A percentile compares a stretch with the other conserved stretches of the same genome.
Conservation (phyloP, 2,329 filamentous ascomycete species). For the Colletotrichum musicola region DNA sequence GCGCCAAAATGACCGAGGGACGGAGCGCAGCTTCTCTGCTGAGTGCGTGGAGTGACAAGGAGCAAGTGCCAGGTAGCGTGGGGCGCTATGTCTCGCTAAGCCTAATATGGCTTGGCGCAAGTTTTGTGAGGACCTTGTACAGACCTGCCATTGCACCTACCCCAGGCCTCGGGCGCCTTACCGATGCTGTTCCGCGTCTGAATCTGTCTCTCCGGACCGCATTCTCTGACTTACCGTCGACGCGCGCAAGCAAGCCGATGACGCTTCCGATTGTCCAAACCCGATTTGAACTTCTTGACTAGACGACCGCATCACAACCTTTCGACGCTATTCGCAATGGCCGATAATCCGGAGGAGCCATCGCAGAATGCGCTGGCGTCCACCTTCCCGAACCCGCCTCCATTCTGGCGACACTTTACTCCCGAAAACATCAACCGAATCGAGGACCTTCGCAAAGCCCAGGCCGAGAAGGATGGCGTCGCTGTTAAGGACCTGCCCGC, state of each 20-base stretch:
- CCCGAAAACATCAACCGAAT: constrained; percentile 75
- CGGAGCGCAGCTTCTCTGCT: constrained; percentile 22
- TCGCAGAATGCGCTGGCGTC: constrained; percentile 64
- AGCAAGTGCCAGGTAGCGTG: constrained; percentile 15
- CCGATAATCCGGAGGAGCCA: constrained; percentile 60
- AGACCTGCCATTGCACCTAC: constrained; percentile 23
- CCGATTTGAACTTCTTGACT: neutral
- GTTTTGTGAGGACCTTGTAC: neutral
- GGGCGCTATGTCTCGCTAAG: neutral
- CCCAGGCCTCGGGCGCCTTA: constrained; percentile 6
- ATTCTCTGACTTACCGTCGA: neutral
- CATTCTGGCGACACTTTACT: constrained; percentile 92
- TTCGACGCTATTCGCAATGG: constrained; percentile 60
- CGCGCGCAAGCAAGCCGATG: constrained; percentile 5
- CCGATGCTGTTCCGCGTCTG: neutral
- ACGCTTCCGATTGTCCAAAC: neutral
- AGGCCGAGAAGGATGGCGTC: constrained; percentile 49
- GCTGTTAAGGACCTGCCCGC: constrained; percentile 41
- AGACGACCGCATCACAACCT: neutral
- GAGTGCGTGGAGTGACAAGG: constrained; percentile 20
- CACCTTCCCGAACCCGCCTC: constrained; percentile 87
- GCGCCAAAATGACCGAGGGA: constrained; percentile 21
- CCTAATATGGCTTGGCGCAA: constrained; percentile 3
- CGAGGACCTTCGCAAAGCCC: constrained; percentile 56
- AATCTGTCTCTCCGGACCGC: neutral